Base-by-base conservation (phyloP, 176 grass and related monocot species). In the Triticum monococcum region DNA sequence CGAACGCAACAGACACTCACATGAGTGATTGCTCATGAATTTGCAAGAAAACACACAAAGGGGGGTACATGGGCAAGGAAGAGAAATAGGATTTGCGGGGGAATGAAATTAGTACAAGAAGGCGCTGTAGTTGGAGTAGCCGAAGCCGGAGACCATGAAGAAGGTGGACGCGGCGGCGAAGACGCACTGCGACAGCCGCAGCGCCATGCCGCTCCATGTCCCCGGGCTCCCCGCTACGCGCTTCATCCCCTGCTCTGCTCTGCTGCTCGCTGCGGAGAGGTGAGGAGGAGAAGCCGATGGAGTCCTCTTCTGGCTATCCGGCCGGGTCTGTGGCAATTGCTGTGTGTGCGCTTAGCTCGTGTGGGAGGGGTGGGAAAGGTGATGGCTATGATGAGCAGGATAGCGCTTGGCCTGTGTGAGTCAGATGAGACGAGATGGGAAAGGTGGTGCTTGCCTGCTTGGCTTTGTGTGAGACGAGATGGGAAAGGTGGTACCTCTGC, bases 161-260 rank as follows among this genome's bases (percentile, higher is more conserved):
- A 28, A 80, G 50, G 79, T 38, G 26, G 93, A 92, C 18, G 86
- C 93, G 72, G 54, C 83, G 22, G 93, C 90, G 74, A 86, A 90
- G 20, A 87, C 75, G 69, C 88, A 90, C 65, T 95, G 93, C 56
- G 84, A 91, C 70, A 79, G 75, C 52, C 93, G 89, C 48, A 95
- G 87, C 71, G 85, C 71, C 86, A 95, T 77, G 38, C 88, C 88
- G 5, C 83, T 91, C 88, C 93, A 95, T 46, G 93, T 95, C 72
- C 93, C 93, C 10, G 93, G 93, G 68, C 93, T 95, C 24, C 93
- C 93, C 56, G 89, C 35, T 12, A 52, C 48, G 30, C 7, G 64
- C 30, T 67, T 67, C 64, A 67, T 67, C 64, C 64, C 64, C 46
- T 48, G 46, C 46, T 2, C 43, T 46, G 43, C 43, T 35, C 43